Conservation (phyloP, 352 stramenopile species). For the Phytophthora pseudosyringae region DNA sequence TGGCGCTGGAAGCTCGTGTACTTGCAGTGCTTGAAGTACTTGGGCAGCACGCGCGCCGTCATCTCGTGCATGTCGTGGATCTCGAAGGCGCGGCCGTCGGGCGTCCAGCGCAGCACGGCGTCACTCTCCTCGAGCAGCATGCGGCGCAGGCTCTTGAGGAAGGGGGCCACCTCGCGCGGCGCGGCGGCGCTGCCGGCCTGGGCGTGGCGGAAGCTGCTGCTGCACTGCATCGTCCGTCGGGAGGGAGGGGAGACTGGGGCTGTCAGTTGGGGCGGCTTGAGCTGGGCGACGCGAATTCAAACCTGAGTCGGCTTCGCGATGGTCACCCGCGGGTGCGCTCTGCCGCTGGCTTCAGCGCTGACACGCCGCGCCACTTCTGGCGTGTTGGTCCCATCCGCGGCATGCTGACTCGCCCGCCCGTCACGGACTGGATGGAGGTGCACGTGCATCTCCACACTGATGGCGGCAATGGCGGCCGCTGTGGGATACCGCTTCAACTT, state of each 20-base stretch:
- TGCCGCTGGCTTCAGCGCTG: conserved; percentile 31
- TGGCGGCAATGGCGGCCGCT: conserved; percentile 6
- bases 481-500: conserved; percentile 36
- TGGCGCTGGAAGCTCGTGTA: conserved; percentile 95
- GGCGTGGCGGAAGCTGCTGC: background rate
- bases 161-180: conserved; percentile 64
- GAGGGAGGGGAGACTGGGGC: conserved; percentile 2
- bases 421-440: conserved; percentile 38
- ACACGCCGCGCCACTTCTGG: conserved; percentile 30
- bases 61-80: conserved; percentile 85
- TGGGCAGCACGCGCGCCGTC: conserved; percentile 86
- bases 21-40: conserved; percentile 95
- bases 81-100: conserved; percentile 68
- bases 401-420: conserved; percentile 24
- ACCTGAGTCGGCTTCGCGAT: conserved; percentile 32
- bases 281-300: conserved; percentile 38
- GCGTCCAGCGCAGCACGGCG: conserved; percentile 64
- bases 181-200: background rate
- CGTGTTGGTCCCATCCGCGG: conserved; percentile 30
- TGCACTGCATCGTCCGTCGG: conserved; percentile 26
- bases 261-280: conserved; percentile 27
- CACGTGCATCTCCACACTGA: conserved; percentile 26
- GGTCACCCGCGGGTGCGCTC: conserved; percentile 18
- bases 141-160: conserved; percentile 68
- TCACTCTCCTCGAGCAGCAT: conserved; percentile 71